Evolutionary conservation across 805 yeast genomes (phyloP), one percentile per base, ranked within the genome.

Genomic region (Hyphopichia homilentoma): DNA sequence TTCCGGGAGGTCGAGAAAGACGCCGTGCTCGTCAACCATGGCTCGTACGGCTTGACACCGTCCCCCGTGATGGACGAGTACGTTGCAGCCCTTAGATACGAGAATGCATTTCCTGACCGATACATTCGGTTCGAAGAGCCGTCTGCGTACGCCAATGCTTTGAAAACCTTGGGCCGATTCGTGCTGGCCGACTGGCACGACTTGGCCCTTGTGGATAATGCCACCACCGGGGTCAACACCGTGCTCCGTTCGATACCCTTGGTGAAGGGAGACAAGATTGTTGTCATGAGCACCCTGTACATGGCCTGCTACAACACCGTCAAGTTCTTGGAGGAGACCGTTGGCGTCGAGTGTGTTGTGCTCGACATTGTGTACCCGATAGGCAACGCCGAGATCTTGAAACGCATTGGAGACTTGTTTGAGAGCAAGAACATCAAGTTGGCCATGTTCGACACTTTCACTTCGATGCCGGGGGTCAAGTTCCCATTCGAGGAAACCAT

Each of bases 21-120:
- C 2, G 61, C 64, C 6, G 50, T 52, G 4, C 73, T 75, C 11
- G 68, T 79, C 27, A 81, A 81, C 52, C 80, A 80, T 48, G 87
- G 87, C 6, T 72, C 84, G 1, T 81, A 54, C 46, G 88, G 87
- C 1, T 57, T 70, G 1, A 61, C 72, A 3, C 83, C 87, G 0
- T 57, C 49, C 6, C 57, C 65, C 4, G 75, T 80, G 1, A 41
- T 62, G 16, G 68, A 69, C 1, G 57, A 54, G 9, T 69, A 57
- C 38, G 38, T 54, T 21, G 42, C 54, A 11, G 36, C 41, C 14
- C 43, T 52, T 35, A 41, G 41, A 7, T 29, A 45, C 7, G 65
- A 58, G 33, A 39, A 44, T 19, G 34, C 39, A 4, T 67, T 58
- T 39, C 79, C 86, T 0, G 86, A 81, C 45, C 41, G 48, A 22